Evolutionary conservation across 2,329 filamentous ascomycete genomes (phyloP).

Genomic region (Aspergillus cejpii): DNA sequence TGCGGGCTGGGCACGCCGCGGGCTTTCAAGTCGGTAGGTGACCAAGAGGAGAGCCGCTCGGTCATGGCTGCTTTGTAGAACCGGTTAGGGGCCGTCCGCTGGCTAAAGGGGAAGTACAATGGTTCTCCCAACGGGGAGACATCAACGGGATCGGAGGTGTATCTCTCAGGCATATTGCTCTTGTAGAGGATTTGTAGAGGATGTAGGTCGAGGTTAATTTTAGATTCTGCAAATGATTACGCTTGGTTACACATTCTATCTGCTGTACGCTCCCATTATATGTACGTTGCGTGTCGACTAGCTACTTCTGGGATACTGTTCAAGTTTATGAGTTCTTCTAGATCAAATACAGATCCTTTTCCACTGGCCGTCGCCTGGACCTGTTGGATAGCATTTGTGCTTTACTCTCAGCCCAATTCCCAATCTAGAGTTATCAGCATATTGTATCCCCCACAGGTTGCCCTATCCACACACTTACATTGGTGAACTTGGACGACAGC

Average conservation of each 20-base stretch:
- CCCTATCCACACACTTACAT: constrained; percentile 2
- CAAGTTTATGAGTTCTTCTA: no score
- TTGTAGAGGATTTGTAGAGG: not conserved
- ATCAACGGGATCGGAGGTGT: constrained; percentile 12
- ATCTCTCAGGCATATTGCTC: not conserved
- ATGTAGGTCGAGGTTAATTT: not conserved
- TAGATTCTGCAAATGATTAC: no score
- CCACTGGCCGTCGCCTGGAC: not conserved
- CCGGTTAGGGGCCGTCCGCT: constrained; percentile 55
- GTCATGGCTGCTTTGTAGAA: constrained; percentile 64
- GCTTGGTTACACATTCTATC: no score
- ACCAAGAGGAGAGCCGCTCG: constrained; percentile 57
- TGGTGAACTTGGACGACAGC: constrained; percentile 10
- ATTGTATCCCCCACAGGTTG: no score
- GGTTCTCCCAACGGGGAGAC: constrained; percentile 42
- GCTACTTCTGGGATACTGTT: no score
- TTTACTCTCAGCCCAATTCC: not conserved
- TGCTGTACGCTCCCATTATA: no score
- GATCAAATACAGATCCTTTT: not conserved
- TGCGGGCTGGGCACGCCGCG: constrained; percentile 51
- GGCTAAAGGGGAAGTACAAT: constrained; percentile 47
- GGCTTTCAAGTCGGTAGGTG: constrained; percentile 46
- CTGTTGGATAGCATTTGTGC: not conserved
- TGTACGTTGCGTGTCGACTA: no score
- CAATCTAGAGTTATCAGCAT: not conserved